Evolutionary conservation across 2,329 filamentous ascomycete species (phyloP).

Genomic region (Phyllosticta capitalensis): DNA sequence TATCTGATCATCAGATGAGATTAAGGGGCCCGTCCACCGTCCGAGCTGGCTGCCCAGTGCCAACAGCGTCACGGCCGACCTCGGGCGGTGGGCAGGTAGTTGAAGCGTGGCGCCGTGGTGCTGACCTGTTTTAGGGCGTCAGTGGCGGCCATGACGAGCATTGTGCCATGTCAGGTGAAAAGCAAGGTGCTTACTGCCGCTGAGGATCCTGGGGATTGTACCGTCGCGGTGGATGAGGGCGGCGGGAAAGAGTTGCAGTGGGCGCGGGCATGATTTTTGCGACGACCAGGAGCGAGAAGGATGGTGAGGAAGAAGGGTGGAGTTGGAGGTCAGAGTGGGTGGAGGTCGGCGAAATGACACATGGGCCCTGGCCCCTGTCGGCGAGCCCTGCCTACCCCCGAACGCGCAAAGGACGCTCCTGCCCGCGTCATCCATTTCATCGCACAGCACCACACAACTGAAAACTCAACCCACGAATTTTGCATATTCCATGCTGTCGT

Average conservation of each 20-base stretch:
- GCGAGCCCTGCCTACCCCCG: neutral
- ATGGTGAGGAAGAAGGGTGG: neutral
- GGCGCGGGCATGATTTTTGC: neutral
- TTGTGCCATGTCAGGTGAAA: neutral
- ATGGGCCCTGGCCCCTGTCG: neutral
- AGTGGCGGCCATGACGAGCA: neutral
- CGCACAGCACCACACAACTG: too few relatives aligned
- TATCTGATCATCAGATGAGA: conserved; percentile 12
- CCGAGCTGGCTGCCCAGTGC: neutral
- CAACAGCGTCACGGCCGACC: neutral
- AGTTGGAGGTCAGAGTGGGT: neutral
- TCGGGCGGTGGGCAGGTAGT: neutral
- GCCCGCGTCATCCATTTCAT: neutral
- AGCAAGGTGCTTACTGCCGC: neutral
- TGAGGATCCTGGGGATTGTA: neutral
- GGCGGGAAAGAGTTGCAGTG: neutral
- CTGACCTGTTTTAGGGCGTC: neutral
- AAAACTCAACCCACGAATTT: too few relatives aligned
- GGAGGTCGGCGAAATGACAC: neutral
- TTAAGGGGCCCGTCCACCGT: neutral
- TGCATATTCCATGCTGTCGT: too few relatives aligned
- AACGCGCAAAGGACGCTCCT: neutral
- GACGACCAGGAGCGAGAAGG: neutral
- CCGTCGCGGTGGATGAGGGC: neutral
- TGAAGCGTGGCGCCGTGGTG: neutral